These are phyloP conservation scores for Nicotiana noctiflora DNA, from an alignment of 257 asterid genomes.

Conservation along the genomic window DNA sequence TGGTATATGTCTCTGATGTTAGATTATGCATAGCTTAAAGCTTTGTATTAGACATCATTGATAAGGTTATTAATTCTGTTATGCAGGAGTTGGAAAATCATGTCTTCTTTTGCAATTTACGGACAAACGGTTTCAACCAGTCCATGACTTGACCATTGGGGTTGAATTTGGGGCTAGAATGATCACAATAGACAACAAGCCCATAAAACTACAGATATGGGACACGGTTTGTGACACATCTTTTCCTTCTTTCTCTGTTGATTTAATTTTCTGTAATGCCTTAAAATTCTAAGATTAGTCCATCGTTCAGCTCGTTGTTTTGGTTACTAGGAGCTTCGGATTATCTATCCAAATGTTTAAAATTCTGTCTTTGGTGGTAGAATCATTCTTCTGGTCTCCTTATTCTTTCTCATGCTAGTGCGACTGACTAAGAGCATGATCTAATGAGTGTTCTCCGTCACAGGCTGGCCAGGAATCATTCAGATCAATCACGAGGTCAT, in stretches of 20 bases:
- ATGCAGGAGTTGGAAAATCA: conserved; percentile 80
- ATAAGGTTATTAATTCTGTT: neutral
- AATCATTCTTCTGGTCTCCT: neutral
- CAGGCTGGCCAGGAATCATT: conserved; percentile 89
- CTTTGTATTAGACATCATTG: neutral
- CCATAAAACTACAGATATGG: conserved; percentile 75
- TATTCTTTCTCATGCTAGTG: neutral
- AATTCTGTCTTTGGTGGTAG: neutral
- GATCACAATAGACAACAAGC: conserved; percentile 64
- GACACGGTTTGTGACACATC: conserved; percentile 54
- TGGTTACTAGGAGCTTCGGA: neutral
- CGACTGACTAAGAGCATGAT: neutral
- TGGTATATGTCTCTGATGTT: neutral
- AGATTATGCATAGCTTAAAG: neutral
- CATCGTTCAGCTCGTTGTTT: neutral
- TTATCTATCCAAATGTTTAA: neutral
- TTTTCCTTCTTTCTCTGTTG: neutral
- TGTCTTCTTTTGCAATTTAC: conserved; percentile 80
- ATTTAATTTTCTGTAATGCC: neutral
- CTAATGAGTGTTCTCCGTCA: neutral
- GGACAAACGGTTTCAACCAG: conserved; percentile 77
- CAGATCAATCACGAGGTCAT: conserved; percentile 68
- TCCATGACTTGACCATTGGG: conserved; percentile 76
- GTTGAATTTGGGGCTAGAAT: conserved; percentile 73
- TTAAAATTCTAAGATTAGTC: neutral